phyloP scores from a whole-genome alignment of 768 basidiomycete genomes.

The Suillus fuscotomentosus region DNA sequence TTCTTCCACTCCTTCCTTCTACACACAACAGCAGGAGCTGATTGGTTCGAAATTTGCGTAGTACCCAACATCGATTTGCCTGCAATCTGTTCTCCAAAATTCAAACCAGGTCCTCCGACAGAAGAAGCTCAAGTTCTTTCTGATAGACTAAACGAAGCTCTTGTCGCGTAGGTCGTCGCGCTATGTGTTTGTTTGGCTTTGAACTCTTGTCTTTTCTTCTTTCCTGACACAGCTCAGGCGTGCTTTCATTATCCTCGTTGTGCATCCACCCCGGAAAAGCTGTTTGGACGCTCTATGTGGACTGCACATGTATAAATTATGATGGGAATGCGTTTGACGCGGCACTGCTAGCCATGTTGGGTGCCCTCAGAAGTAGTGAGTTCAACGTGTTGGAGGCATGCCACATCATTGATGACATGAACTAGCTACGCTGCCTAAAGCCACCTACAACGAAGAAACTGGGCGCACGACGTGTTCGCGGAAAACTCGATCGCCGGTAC shows the following conservation, averaged over 20 bases:
- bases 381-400: slow-evolving; percentile 6
- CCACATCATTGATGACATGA: slow-evolving; percentile 5
- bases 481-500: slow-evolving; percentile 41
- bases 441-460: slow-evolving; percentile 64
- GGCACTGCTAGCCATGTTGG: slow-evolving; percentile 80
- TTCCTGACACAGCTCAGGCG: slow-evolving; percentile 49
- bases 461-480: slow-evolving; percentile 61
- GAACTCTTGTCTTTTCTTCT: slow-evolving; percentile 2
- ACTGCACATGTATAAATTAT: slow-evolving; percentile 94
- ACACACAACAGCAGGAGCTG: background rate
- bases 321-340: slow-evolving; percentile 97
- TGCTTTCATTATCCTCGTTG: slow-evolving; percentile 65
- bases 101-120: slow-evolving; percentile 92
- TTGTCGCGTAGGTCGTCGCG: slow-evolving; percentile 58
- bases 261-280: slow-evolving; percentile 80
- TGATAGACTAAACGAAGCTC: slow-evolving; percentile 72
- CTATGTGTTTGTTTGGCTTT: background rate
- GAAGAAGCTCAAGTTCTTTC: slow-evolving; percentile 95
- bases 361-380: slow-evolving; percentile 84
- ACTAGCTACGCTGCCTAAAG: slow-evolving; percentile 68
- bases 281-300: slow-evolving; percentile 93
- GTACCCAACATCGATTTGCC: slow-evolving; percentile 96
- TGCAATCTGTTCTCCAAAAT: slow-evolving; percentile 88
- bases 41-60: slow-evolving; percentile 23
- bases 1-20: slow-evolving; percentile 17